These are phyloP conservation scores for Drechslerella coelobrocha DNA, from an alignment of 2,329 filamentous ascomycete species.

Conservation along the genomic window DNA sequence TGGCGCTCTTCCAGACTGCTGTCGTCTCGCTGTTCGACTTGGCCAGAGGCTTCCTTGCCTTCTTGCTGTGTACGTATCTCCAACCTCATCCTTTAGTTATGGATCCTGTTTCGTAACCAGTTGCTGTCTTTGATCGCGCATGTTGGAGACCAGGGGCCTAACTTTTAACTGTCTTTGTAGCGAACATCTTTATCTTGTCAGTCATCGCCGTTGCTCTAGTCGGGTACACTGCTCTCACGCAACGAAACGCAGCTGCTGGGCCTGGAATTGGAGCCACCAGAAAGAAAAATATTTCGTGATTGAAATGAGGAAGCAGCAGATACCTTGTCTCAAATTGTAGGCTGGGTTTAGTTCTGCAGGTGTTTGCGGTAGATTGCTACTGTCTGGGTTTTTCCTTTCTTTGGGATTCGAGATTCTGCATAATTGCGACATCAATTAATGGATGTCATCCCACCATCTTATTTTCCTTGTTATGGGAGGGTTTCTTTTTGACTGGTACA, in stretches of 20 bases:
- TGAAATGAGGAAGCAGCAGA: neutral
- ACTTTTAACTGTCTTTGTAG: too few relatives aligned
- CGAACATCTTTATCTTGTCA: slow-evolving; percentile 36
- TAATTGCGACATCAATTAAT: neutral
- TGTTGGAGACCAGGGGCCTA: too few relatives aligned
- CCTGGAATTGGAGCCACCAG: slow-evolving; percentile 3
- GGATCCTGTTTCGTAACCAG: too few relatives aligned
- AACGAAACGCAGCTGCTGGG: slow-evolving; percentile 14
- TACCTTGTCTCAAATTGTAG: too few relatives aligned
- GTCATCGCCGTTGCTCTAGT: slow-evolving; percentile 33
- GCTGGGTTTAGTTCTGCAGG: neutral
- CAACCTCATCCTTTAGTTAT: too few relatives aligned
- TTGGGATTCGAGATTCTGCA: neutral
- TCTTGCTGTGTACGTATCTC: slow-evolving; percentile 27
- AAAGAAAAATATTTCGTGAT: slow-evolving; percentile 30
- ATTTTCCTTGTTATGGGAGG: too few relatives aligned
- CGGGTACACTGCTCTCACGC: slow-evolving; percentile 26
- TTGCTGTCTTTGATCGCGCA: too few relatives aligned
- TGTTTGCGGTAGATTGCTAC: neutral
- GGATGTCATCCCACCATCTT: too few relatives aligned
- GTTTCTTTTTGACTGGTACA: too few relatives aligned
- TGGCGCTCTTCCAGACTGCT: slow-evolving; percentile 42
- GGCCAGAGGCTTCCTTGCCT: slow-evolving; percentile 26
- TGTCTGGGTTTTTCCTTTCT: neutral
- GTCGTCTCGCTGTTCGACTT: slow-evolving; percentile 32